These are phyloP conservation scores for Suillus variegatus DNA, from an alignment of 768 basidiomycete species.

Conservation along the genomic window DNA sequence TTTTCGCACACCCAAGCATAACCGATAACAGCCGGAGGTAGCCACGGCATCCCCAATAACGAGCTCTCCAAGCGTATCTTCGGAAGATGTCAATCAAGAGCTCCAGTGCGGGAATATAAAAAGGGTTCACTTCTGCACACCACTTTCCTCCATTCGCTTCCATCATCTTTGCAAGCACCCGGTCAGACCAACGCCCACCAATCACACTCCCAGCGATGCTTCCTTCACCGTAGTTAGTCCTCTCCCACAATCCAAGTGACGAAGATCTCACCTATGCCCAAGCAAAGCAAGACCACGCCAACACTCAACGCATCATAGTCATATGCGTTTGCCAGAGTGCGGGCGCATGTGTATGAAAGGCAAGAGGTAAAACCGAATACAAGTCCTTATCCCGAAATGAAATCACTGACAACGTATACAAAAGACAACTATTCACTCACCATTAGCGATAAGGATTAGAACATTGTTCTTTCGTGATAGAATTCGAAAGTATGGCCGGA, in stretches of 20 bases:
- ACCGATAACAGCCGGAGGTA: slow-evolving; percentile 61
- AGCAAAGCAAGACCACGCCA: slow-evolving; percentile 75
- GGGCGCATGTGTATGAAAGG: slow-evolving; percentile 72
- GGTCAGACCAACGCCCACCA: slow-evolving; percentile 64
- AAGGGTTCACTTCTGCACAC: slow-evolving; percentile 61
- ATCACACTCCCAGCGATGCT: slow-evolving; percentile 52
- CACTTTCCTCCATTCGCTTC: slow-evolving; percentile 46
- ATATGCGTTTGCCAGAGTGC: slow-evolving; percentile 66
- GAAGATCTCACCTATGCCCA: slow-evolving; percentile 57
- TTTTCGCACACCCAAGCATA: slow-evolving; percentile 78
- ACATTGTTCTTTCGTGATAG: slow-evolving; percentile 68
- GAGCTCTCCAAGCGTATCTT: slow-evolving; percentile 78
- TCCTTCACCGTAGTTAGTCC: slow-evolving; percentile 30
- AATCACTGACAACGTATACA: slow-evolving; percentile 12
- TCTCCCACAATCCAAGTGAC: not conserved
- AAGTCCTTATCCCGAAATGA: slow-evolving; percentile 44
- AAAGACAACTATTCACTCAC: slow-evolving; percentile 13
- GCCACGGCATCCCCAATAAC: slow-evolving; percentile 49
- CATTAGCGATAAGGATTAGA: slow-evolving; percentile 47
- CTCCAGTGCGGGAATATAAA: not conserved
- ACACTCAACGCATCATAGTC: slow-evolving; percentile 66
- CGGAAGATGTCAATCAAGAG: not conserved
- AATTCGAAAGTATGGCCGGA: slow-evolving; percentile 60
- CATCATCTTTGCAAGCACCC: slow-evolving; percentile 43
- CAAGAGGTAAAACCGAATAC: slow-evolving; percentile 72